These are phyloP conservation scores for Bonnemaisonia californica DNA, from an alignment of 31 red algal species.

Conservation along the genomic window DNA sequence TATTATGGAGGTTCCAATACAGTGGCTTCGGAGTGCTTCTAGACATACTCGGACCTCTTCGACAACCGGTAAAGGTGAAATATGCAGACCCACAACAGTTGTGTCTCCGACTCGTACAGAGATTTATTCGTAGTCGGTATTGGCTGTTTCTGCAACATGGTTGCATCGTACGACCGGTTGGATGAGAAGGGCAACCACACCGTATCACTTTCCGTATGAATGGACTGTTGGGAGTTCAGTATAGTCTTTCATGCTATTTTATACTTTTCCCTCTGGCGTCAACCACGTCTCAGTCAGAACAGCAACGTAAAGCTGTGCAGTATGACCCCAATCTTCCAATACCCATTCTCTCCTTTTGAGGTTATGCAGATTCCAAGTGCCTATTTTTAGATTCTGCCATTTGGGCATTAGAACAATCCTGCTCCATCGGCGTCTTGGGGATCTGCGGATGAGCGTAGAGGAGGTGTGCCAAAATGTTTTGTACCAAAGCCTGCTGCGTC, in stretches of 20 bases:
- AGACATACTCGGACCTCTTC: background rate
- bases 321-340: conserved; percentile 2
- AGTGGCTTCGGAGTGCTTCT: background rate
- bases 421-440: too few relatives aligned
- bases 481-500: too few relatives aligned
- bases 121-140: conserved; percentile 1
- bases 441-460: too few relatives aligned
- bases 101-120: background rate
- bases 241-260: background rate
- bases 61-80: conserved; percentile 2
- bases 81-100: background rate
- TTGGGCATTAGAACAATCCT: conserved; percentile 6
- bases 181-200: conserved; percentile 3
- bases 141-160: background rate
- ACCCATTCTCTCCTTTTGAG: background rate
- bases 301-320: background rate
- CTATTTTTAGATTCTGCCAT: background rate
- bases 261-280: conserved; percentile 4
- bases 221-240: background rate
- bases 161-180: conserved; percentile 3
- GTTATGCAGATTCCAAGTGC: conserved; percentile 13
- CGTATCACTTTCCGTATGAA: conserved; percentile 16
- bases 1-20: background rate
- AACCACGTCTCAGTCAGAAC: conserved; percentile 13
- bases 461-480: too few relatives aligned